A percentile compares a stretch with the other conserved stretches of the same genome.
Evolutionary conservation across 2,329 filamentous ascomycete species (phyloP).

Genomic region (Apiospora hydei): DNA sequence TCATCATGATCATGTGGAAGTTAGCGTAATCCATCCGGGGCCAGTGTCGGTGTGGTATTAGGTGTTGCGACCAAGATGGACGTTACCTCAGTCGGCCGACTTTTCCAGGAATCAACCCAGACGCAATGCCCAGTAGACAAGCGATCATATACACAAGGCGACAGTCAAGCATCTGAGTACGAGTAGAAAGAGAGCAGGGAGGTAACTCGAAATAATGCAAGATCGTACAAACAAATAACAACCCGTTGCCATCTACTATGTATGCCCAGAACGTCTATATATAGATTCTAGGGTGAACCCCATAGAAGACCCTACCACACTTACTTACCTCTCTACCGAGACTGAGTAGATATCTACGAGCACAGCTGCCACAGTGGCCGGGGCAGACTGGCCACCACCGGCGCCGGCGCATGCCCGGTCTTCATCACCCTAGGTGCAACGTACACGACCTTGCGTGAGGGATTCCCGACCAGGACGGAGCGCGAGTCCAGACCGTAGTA

Average conservation of each 20-base stretch:
- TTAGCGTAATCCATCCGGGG: too few relatives aligned
- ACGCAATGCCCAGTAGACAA: neutral
- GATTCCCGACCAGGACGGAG: conserved; percentile 75
- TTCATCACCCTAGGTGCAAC: conserved; percentile 70
- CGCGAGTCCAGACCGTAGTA: conserved; percentile 92
- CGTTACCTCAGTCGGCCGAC: neutral
- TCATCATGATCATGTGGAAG: neutral
- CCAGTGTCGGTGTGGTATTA: too few relatives aligned
- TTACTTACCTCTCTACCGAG: neutral
- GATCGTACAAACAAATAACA: neutral
- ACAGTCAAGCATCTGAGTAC: neutral
- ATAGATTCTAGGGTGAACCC: neutral
- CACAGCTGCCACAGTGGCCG: conserved; percentile 70
- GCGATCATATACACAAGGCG: neutral
- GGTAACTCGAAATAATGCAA: neutral
- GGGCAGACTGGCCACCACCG: conserved; percentile 53
- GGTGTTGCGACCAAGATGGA: neutral
- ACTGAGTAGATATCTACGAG: conserved; percentile 33
- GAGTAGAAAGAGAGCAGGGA: neutral
- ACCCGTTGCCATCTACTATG: neutral
- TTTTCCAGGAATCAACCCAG: neutral
- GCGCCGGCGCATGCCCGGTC: conserved; percentile 35
- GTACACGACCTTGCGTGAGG: conserved; percentile 81
- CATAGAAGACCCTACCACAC: neutral
- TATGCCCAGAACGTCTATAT: neutral